Percentiles rank a stretch among this genome's conserved stretches.
Conservation (phyloP, 2,329 filamentous ascomycete genomes). For the Paraphoma sp. region DNA sequence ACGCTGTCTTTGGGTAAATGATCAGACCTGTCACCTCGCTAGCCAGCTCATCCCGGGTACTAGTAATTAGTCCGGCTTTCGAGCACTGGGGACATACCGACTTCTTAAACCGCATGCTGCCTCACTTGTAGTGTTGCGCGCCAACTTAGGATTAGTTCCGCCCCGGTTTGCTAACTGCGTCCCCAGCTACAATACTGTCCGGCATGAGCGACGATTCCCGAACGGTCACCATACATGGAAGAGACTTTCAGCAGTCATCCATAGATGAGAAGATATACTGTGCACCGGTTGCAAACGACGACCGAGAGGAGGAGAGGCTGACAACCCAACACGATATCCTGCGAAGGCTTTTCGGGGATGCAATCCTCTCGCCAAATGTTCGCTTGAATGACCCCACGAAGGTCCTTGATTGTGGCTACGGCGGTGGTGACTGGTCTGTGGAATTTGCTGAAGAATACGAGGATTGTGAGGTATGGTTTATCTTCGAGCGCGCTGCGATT, state of each 20-base stretch:
- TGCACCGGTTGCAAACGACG: constrained; percentile 43
- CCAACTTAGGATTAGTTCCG: neutral
- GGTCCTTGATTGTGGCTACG: constrained; percentile 51
- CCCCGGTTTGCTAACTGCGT: neutral
- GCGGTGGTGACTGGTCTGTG: constrained; percentile 46
- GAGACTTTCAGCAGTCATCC: constrained; percentile 48
- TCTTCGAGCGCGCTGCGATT: neutral
- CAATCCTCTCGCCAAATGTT: constrained; percentile 39
- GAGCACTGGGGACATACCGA: neutral
- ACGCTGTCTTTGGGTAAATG: constrained; percentile 1
- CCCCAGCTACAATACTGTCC: neutral
- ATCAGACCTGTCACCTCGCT: constrained; percentile 5
- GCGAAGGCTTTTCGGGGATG: constrained; percentile 35
- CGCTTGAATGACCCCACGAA: constrained; percentile 32
- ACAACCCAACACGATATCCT: constrained; percentile 44
- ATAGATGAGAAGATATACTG: constrained; percentile 48
- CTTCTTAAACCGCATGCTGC: neutral
- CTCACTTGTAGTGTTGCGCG: neutral
- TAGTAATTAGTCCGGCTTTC: neutral
- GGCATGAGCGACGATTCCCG: constrained; percentile 26
- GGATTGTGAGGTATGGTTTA: constrained; percentile 44
- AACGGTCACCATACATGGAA: constrained; percentile 44
- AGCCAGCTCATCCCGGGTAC: neutral
- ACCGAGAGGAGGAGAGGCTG: constrained; percentile 48
- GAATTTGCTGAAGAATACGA: constrained; percentile 46